Evolutionary conservation across 1,284 basidiomycete genomes (phyloP).

Genomic region (Rhizopogon parksii): DNA sequence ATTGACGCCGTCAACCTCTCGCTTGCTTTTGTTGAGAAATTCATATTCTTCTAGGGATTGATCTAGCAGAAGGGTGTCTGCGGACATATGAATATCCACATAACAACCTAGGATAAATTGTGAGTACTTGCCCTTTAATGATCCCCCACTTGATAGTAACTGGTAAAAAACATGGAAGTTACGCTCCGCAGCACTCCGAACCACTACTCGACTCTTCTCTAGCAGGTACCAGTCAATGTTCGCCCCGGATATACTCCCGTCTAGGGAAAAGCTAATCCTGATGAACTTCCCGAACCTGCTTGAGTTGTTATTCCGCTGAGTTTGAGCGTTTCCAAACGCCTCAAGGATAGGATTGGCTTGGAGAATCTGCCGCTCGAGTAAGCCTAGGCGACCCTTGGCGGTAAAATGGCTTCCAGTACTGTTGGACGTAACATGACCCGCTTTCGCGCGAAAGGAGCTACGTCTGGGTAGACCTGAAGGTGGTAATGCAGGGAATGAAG

Average conservation of each 20-base stretch:
- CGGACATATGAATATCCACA: constrained; percentile 6
- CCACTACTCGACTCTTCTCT: constrained; percentile 94
- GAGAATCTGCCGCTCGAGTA: constrained; percentile 93
- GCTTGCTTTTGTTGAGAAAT: constrained; percentile 84
- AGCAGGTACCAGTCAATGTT: constrained; percentile 99
- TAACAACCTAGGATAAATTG: not conserved
- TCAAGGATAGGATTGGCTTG: constrained; percentile 98
- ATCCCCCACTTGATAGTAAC: constrained; percentile 61
- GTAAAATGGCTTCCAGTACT: constrained; percentile 43
- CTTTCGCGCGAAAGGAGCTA: constrained; percentile 42
- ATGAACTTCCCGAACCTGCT: constrained; percentile 99
- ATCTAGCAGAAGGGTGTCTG: constrained; percentile 73
- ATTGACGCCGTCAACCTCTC: constrained; percentile 92
- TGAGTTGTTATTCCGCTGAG: constrained; percentile 98
- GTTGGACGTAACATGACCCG: constrained; percentile 32
- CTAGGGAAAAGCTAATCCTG: constrained; percentile 88
- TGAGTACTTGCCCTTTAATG: constrained; percentile 50
- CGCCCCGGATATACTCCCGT: constrained; percentile 94
- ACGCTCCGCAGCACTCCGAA: constrained; percentile 83
- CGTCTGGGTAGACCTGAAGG: constrained; percentile 53
- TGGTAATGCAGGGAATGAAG: constrained; percentile 48
- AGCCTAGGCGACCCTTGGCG: constrained; percentile 68
- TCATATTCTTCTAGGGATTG: constrained; percentile 80
- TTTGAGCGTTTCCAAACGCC: constrained; percentile 98
- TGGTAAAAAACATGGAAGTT: constrained; percentile 99